Percentiles rank a stretch among this genome's conserved stretches.
Evolutionary conservation across 148 eudicot genomes (phyloP).

Genomic region (Rhododendron kiyosumense): DNA sequence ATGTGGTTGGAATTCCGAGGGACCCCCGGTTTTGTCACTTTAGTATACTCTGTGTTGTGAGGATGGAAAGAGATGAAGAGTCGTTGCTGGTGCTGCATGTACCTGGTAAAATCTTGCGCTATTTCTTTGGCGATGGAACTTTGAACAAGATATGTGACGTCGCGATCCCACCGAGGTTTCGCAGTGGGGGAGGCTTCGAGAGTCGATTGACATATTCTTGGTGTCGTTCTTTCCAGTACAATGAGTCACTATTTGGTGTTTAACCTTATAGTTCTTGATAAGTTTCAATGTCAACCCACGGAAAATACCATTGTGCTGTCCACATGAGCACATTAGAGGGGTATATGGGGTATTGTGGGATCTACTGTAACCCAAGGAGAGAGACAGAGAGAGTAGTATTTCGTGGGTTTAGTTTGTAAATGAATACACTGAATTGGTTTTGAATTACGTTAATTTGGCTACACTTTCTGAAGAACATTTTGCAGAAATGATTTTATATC

Average conservation of each 20-base stretch:
- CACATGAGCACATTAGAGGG: too few relatives aligned
- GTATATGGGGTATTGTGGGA: too few relatives aligned
- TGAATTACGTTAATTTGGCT: too few relatives aligned
- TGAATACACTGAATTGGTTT: too few relatives aligned
- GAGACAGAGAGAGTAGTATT: too few relatives aligned
- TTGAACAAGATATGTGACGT: not conserved
- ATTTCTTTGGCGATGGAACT: not conserved
- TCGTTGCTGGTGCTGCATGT: not conserved
- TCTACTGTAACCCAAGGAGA: too few relatives aligned
- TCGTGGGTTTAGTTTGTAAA: too few relatives aligned
- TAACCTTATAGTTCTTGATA: too few relatives aligned
- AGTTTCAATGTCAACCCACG: too few relatives aligned
- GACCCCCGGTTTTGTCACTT: not conserved
- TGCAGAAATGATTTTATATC: too few relatives aligned
- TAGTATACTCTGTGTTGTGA: slow-evolving; percentile 5
- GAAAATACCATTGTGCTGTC: too few relatives aligned
- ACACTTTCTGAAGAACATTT: too few relatives aligned
- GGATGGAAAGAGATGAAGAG: slow-evolving; percentile 5
- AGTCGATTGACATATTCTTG: not conserved
- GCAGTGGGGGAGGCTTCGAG: not conserved
- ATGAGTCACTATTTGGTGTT: not conserved
- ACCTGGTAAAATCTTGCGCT: not conserved
- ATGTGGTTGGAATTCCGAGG: not conserved
- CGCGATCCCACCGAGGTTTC: not conserved
- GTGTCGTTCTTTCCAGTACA: not conserved